phyloP scores from a whole-genome alignment of 1,284 basidiomycete genomes.

The Trametes pubescens region DNA sequence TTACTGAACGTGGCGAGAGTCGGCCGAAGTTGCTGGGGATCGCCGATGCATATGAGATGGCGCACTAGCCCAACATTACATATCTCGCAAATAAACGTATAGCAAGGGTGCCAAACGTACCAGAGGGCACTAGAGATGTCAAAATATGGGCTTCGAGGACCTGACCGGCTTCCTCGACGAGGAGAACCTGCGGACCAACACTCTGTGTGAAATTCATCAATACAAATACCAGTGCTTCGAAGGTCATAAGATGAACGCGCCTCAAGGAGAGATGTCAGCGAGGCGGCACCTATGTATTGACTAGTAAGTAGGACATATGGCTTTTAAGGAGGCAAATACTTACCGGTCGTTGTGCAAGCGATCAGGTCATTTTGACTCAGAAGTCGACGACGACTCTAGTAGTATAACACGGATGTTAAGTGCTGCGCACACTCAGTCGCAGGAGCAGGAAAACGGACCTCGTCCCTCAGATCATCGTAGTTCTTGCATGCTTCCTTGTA shows the following conservation, averaged over 20 bases:
- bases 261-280: constrained; percentile 62
- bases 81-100: too few relatives aligned
- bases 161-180: constrained; percentile 70
- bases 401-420: too few relatives aligned
- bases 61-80: constrained; percentile 23
- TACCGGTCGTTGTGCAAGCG: constrained; percentile 76
- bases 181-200: constrained; percentile 44
- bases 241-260: constrained; percentile 42
- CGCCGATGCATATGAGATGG: constrained; percentile 38
- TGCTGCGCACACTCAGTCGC: background rate
- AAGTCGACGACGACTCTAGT: constrained; percentile 41
- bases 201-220: constrained; percentile 38
- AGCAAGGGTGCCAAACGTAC: constrained; percentile 7
- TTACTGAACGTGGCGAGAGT: constrained; percentile 69
- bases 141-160: constrained; percentile 81
- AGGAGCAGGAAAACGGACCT: constrained; percentile 36
- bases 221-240: background rate
- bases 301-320: background rate
- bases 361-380: constrained; percentile 63
- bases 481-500: constrained; percentile 44
- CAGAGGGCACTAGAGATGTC: constrained; percentile 59
- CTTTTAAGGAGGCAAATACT: background rate
- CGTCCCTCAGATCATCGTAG: constrained; percentile 47
- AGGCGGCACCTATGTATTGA: constrained; percentile 63
- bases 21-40: constrained; percentile 69